Base-by-base conservation (phyloP, 345 rosid genomes). In the Arabis hirsuta region DNA sequence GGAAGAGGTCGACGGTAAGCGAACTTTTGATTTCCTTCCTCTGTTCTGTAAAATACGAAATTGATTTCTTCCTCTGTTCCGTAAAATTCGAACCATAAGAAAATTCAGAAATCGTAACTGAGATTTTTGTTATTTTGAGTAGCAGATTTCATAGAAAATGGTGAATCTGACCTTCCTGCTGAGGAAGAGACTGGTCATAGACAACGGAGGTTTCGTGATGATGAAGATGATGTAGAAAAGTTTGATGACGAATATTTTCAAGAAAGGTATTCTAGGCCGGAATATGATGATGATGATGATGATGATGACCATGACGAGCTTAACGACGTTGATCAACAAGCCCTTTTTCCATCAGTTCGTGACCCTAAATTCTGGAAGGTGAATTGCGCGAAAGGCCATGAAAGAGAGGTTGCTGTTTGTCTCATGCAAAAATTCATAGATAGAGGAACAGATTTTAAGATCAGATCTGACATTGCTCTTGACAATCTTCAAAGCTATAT, bases 341-440 rank as follows among this genome's bases (percentile, higher is more conserved):
- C 98, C 4, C 96, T 90, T 46, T 79, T 93, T 79, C 98, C 97
- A 44, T 93, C 97, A 54, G 93, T 90, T 32, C 80, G 90, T 70
- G 96, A 90, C 81, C 96, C 97, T 11, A 92, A 80, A 44, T 6
- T 80, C 63, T 80, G 83, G 81, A 65, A 73, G 76, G 83, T 80
- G 20, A 80, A 77, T 48, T 80, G 81, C 65, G 76, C 69, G 67
- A 80, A 72, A 72, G 0, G 78, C 29, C 29, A 75, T 55, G 98
- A 92, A 71, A 80, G 96, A 69, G 98, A 92, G 78, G 84, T 85
- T 20, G 98, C 88, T 43, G 89, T 84, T 62, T 92, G 96, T 75
- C 83, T 92, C 10, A 88, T 92, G 98, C 96, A 92, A 71, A 92
- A 90, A 76, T 78, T 16, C 73, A 81, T 92, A 46, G 96, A 92